phyloP scores from a whole-genome alignment of 768 basidiomycete species.

The Russula abietina region DNA sequence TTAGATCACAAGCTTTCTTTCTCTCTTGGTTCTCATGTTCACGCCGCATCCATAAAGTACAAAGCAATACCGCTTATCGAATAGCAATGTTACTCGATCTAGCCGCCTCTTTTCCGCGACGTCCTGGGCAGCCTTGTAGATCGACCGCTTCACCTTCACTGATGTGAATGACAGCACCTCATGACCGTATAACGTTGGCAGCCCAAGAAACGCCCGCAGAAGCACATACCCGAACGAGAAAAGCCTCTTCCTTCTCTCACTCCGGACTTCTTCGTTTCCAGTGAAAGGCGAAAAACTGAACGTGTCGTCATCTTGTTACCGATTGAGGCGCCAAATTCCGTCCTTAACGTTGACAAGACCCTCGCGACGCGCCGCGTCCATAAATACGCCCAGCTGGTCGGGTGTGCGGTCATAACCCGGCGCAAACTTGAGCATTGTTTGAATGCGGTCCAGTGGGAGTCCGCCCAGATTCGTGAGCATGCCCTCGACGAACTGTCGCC shows the following conservation, averaged over 20 bases:
- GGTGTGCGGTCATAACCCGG: constrained; percentile 74
- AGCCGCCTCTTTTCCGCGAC: not conserved
- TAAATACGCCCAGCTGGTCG: constrained; percentile 72
- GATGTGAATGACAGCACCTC: too few species aligned
- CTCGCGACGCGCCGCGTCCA: constrained; percentile 77
- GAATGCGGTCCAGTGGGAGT: constrained; percentile 75
- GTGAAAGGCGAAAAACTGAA: not conserved
- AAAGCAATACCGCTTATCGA: not conserved
- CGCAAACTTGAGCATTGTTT: constrained; percentile 79
- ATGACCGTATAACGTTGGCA: too few species aligned
- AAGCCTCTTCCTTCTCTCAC: not conserved
- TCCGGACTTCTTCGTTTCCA: not conserved
- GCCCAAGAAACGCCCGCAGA: constrained; percentile 3
- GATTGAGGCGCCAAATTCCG: constrained; percentile 59
- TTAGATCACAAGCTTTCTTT: not conserved
- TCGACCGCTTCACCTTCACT: too few species aligned
- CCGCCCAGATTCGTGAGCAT: constrained; percentile 85
- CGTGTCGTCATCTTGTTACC: constrained; percentile 14
- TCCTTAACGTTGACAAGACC: constrained; percentile 65
- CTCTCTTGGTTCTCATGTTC: not conserved
- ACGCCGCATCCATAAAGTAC: too few species aligned
- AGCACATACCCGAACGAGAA: not conserved
- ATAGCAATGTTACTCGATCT: not conserved
- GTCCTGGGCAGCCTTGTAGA: too few species aligned
- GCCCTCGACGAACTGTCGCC: constrained; percentile 69